phyloP scores from a whole-genome alignment of 345 rosid species.

The Aurinia saxatilis region DNA sequence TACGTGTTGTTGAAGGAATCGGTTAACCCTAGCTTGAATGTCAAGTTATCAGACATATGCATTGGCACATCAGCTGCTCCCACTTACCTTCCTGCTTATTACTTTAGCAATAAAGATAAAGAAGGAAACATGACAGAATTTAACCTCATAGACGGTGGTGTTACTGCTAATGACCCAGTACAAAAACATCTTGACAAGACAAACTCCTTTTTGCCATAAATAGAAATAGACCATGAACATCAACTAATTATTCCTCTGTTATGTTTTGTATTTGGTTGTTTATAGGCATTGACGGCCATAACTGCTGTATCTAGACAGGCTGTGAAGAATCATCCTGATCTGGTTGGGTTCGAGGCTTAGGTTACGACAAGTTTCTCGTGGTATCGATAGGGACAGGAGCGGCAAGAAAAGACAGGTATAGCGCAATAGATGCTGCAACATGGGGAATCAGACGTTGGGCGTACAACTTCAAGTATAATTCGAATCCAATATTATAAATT shows the following conservation, averaged over 20 bases:
- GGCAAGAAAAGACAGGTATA: slow-evolving; percentile 24
- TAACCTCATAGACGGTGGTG: slow-evolving; percentile 55
- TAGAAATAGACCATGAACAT: not conserved
- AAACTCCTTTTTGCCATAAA: not conserved
- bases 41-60: slow-evolving; percentile 46
- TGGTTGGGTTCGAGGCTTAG: slow-evolving; percentile 25
- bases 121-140: slow-evolving; percentile 33
- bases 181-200: too few species aligned
- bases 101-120: slow-evolving; percentile 34
- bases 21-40: slow-evolving; percentile 29
- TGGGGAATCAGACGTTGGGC: slow-evolving; percentile 52
- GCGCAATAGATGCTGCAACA: slow-evolving; percentile 28
- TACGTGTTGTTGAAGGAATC: slow-evolving; percentile 18
- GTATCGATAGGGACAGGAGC: slow-evolving; percentile 26
- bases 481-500: slow-evolving; percentile 39
- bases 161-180: slow-evolving; percentile 60
- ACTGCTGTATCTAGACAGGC: slow-evolving; percentile 38
- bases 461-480: not conserved
- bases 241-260: not conserved
- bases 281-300: slow-evolving; percentile 48
- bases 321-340: slow-evolving; percentile 35
- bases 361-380: slow-evolving; percentile 38
- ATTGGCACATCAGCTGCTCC: slow-evolving; percentile 59
- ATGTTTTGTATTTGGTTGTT: not conserved
- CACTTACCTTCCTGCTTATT: slow-evolving; percentile 40